Conservation (phyloP, 495 filamentous ascomycete genomes). For the Daldinia childiae region DNA sequence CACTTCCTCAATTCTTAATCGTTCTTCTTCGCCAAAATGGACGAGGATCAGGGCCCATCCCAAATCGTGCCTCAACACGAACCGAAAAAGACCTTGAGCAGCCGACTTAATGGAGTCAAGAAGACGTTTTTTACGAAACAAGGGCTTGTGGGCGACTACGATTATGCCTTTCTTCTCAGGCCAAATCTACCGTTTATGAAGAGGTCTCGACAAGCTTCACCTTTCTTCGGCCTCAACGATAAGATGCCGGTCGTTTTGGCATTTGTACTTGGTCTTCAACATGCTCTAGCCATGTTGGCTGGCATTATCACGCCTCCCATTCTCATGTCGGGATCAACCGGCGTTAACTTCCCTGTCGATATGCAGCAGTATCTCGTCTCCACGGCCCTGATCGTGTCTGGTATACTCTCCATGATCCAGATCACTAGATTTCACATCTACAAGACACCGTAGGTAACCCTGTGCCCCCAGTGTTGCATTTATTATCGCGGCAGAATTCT, state of each 20-base stretch:
- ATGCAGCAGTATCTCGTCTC: conserved; percentile 83
- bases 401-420: conserved; percentile 80
- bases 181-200: conserved; percentile 88
- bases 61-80: conserved; percentile 52
- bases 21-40: conserved; percentile 54
- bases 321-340: conserved; percentile 70
- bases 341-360: conserved; percentile 70
- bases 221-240: conserved; percentile 91
- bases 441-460: conserved; percentile 69
- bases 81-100: conserved; percentile 47
- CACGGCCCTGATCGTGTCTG: conserved; percentile 86
- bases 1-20: not conserved
- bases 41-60: conserved; percentile 58
- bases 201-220: conserved; percentile 67
- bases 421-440: conserved; percentile 86
- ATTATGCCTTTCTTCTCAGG: conserved; percentile 76
- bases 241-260: conserved; percentile 82
- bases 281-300: conserved; percentile 63
- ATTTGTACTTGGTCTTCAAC: conserved; percentile 63
- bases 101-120: conserved; percentile 43
- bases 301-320: conserved; percentile 81
- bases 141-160: conserved; percentile 84
- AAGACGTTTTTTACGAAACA: conserved; percentile 64
- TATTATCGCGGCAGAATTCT: not conserved
- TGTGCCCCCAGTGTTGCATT: not conserved